phyloP scores from a whole-genome alignment of 148 eudicot species.

The Rhododendron kiyosumense region DNA sequence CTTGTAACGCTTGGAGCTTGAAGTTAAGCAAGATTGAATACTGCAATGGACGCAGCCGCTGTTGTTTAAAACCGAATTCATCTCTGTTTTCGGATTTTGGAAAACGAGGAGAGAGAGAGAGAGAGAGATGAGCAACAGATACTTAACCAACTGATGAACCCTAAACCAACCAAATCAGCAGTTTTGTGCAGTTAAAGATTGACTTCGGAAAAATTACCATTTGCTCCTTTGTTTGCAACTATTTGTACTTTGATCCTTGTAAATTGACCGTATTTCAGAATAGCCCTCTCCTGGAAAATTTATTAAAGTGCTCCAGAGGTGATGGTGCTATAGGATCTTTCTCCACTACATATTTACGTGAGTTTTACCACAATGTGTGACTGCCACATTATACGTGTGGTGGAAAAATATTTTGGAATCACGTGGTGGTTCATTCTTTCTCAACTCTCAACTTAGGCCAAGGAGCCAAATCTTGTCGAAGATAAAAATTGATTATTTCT shows the following conservation, averaged over 20 bases:
- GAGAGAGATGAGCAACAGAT: not conserved
- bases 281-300: too few relatives aligned
- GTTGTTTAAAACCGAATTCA: not conserved
- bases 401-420: too few relatives aligned
- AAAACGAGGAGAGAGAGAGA: not conserved
- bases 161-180: not conserved
- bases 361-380: not conserved
- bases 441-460: too few relatives aligned
- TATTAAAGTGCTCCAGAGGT: too few relatives aligned
- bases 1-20: constrained; percentile 5
- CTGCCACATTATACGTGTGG: not conserved
- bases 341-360: not conserved
- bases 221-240: not conserved
- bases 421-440: too few relatives aligned
- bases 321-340: not conserved
- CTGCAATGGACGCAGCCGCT: not conserved
- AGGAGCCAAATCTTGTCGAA: too few relatives aligned
- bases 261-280: not conserved
- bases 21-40: not conserved
- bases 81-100: not conserved
- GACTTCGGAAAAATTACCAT: not conserved
- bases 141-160: not conserved
- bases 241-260: not conserved
- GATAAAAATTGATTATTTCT: too few relatives aligned
- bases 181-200: not conserved